Conservation (phyloP, 495 filamentous ascomycete genomes). For the Penicillium psychrofluorescens region DNA sequence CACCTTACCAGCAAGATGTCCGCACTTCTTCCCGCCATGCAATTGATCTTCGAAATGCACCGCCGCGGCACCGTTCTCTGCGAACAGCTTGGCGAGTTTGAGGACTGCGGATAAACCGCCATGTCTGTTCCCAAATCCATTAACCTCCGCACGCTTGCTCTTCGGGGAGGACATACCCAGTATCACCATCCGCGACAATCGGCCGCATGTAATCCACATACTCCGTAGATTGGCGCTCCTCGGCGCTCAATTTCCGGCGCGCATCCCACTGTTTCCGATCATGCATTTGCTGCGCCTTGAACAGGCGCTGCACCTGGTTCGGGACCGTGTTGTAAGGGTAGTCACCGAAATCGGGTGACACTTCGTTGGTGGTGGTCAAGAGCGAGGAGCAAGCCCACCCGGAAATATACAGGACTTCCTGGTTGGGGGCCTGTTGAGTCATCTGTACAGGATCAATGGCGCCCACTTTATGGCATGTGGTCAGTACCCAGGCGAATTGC, state of each 20-base stretch:
- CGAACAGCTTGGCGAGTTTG: constrained; percentile 96
- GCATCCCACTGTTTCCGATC: constrained; percentile 92
- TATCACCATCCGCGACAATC: constrained; percentile 97
- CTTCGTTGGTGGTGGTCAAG: constrained; percentile 90
- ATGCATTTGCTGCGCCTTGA: constrained; percentile 94
- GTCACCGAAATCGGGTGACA: constrained; percentile 93
- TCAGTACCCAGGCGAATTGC: background rate
- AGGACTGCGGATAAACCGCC: constrained; percentile 87
- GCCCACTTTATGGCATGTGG: constrained; percentile 56
- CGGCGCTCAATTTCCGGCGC: constrained; percentile 64
- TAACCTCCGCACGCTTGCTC: background rate
- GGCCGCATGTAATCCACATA: constrained; percentile 90
- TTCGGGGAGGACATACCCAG: constrained; percentile 47
- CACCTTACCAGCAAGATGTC: constrained; percentile 94
- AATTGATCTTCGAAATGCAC: constrained; percentile 98
- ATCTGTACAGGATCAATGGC: constrained; percentile 98
- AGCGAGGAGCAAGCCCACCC: constrained; percentile 96
- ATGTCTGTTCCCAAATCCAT: constrained; percentile 32
- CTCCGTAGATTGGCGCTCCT: constrained; percentile 62
- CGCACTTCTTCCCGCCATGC: constrained; percentile 97
- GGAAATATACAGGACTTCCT: constrained; percentile 91
- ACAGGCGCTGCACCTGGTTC: constrained; percentile 91
- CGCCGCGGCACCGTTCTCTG: constrained; percentile 93
- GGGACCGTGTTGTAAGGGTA: constrained; percentile 99
- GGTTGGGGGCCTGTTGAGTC: constrained; percentile 95